Percentiles rank a stretch among this genome's conserved stretches.
Conservation (phyloP, 805 yeast genomes). For the Cyberlindnera misumaiensis region DNA sequence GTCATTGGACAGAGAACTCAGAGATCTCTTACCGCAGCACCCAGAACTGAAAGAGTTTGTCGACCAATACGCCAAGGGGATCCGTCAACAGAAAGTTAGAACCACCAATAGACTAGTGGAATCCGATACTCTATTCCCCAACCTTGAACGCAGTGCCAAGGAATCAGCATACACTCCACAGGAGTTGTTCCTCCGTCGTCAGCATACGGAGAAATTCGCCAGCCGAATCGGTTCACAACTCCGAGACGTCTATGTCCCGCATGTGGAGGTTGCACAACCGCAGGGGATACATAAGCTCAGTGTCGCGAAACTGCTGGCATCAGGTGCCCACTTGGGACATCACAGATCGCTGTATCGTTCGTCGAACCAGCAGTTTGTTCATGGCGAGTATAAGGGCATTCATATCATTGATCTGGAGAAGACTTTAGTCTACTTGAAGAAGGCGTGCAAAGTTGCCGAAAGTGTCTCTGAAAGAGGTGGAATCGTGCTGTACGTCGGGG, state of each 20-base stretch:
- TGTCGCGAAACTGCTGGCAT: slow-evolving; percentile 68
- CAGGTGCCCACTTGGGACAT: slow-evolving; percentile 95
- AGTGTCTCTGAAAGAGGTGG: slow-evolving; percentile 86
- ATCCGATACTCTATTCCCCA: slow-evolving; percentile 39
- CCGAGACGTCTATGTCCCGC: slow-evolving; percentile 60
- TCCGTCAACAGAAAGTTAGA: slow-evolving; percentile 12
- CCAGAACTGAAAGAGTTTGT: slow-evolving; percentile 17
- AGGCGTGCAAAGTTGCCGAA: slow-evolving; percentile 80
- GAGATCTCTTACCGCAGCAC: slow-evolving; percentile 17
- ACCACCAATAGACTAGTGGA: background rate
- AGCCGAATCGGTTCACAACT: slow-evolving; percentile 61
- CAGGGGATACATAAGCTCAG: slow-evolving; percentile 49
- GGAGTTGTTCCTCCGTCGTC: slow-evolving; percentile 70
- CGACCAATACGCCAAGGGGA: slow-evolving; percentile 16
- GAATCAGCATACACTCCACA: slow-evolving; percentile 67
- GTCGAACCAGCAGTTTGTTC: slow-evolving; percentile 76
- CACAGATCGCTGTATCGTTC: slow-evolving; percentile 74
- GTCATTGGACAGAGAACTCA: slow-evolving; percentile 13
- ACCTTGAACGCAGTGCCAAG: slow-evolving; percentile 51
- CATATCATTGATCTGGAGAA: slow-evolving; percentile 87
- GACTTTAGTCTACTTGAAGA: slow-evolving; percentile 65
- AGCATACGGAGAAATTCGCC: slow-evolving; percentile 48
- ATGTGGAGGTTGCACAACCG: slow-evolving; percentile 57
- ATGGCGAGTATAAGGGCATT: slow-evolving; percentile 85
- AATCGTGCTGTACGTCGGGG: slow-evolving; percentile 75